phyloP scores from a whole-genome alignment of 208 protist species.

The Wallacemonas sp. region DNA sequence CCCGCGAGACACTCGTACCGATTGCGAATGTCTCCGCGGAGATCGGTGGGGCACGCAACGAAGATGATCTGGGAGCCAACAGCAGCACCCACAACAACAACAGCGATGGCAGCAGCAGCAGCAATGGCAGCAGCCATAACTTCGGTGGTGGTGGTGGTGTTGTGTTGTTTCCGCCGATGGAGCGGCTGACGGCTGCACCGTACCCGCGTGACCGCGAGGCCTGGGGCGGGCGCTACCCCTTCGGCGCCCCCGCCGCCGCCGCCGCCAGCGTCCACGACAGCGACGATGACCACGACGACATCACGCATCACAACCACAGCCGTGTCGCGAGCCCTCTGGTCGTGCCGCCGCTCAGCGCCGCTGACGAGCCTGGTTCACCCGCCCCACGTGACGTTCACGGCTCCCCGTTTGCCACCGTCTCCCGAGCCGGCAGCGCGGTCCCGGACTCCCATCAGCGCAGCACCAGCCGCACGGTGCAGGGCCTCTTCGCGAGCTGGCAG shows the following conservation, averaged over 20 bases:
- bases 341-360: not conserved
- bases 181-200: not conserved
- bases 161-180: too few relatives aligned
- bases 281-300: not conserved
- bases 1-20: not conserved
- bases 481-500: not conserved
- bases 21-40: too few relatives aligned
- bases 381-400: too few relatives aligned
- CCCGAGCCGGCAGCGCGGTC: too few relatives aligned
- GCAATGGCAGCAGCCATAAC: too few relatives aligned
- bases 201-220: not conserved
- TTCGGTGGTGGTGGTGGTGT: too few relatives aligned
- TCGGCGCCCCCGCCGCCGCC: not conserved
- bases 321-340: not conserved
- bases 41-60: not conserved
- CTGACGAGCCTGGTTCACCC: not conserved
- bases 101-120: too few relatives aligned
- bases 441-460: too few relatives aligned
- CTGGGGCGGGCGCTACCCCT: not conserved
- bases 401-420: too few relatives aligned
- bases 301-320: not conserved
- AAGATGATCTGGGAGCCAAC: too few relatives aligned
- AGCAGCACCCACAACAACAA: too few relatives aligned
- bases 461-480: not conserved
- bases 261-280: not conserved